Conservation (phyloP, 306 rosid species). For the Cucumis melo region DNA sequence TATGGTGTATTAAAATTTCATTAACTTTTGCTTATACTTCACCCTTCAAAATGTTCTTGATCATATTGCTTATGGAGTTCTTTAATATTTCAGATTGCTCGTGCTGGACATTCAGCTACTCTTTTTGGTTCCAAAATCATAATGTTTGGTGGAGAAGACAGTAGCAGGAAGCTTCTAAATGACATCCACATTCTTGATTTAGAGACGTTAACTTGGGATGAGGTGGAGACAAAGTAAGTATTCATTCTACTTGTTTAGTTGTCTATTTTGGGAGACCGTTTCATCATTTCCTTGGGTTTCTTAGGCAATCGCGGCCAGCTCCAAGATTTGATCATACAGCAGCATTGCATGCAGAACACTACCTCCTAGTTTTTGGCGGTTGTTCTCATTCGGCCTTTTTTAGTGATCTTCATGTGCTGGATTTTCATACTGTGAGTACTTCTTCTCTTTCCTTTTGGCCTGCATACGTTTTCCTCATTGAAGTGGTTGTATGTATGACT, state of each 20-base stretch:
- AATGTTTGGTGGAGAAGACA: conserved; percentile 91
- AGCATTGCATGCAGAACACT: conserved; percentile 53
- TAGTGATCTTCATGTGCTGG: conserved; percentile 80
- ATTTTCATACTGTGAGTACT: conserved; percentile 64
- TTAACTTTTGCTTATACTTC: background rate
- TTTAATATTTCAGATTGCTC: conserved; percentile 42
- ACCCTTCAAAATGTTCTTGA: background rate
- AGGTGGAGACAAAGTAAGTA: conserved; percentile 49
- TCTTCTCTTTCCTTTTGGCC: background rate
- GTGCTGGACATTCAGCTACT: conserved; percentile 80
- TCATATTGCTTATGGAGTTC: conserved; percentile 9
- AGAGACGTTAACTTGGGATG: conserved; percentile 77
- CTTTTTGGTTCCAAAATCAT: conserved; percentile 74
- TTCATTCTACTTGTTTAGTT: conserved; percentile 17
- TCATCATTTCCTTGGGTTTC: conserved; percentile 33
- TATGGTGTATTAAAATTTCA: conserved; percentile 1
- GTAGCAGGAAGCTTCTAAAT: conserved; percentile 63
- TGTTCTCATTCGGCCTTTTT: conserved; percentile 86
- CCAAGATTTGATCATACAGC: conserved; percentile 92
- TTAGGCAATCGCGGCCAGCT: conserved; percentile 87
- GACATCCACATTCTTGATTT: conserved; percentile 75
- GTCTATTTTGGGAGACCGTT: conserved; percentile 12
- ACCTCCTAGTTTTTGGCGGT: conserved; percentile 87
- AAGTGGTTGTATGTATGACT: background rate
- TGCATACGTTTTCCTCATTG: background rate